phyloP scores from a whole-genome alignment of 73 alveolate species.

The Halteria grandinella region DNA sequence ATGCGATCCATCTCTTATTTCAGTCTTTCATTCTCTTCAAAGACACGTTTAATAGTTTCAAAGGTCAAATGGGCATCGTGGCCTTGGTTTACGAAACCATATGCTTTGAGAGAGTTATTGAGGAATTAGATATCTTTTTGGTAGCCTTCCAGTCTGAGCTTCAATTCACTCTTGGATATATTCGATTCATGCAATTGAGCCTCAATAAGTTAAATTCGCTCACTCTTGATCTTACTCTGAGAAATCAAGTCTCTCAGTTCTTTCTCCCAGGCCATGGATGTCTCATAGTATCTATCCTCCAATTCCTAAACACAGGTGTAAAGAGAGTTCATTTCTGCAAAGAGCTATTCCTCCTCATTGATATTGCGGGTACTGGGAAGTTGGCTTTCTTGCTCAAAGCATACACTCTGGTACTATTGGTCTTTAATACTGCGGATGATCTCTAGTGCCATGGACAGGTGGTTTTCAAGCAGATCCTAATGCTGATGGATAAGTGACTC shows the following conservation, averaged over 20 bases:
- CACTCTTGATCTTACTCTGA: neutral
- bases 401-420: neutral
- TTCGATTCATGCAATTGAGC: neutral
- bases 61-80: neutral
- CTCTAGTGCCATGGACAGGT: neutral
- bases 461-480: neutral
- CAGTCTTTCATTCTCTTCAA: conserved; percentile 38
- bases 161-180: neutral
- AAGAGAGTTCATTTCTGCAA: neutral
- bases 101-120: conserved; percentile 5
- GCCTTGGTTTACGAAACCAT: neutral
- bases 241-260: conserved; percentile 18
- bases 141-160: neutral
- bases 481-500: neutral
- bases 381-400: neutral
- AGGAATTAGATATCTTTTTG: conserved; percentile 24
- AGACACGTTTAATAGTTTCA: conserved; percentile 1
- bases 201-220: conserved; percentile 5
- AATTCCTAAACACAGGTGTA: neutral
- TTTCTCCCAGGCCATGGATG: conserved; percentile 46
- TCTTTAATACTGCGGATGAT: neutral
- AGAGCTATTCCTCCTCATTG: conserved; percentile 4
- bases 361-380: neutral
- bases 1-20: conserved; percentile 21
- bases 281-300: conserved; percentile 17